Evolutionary conservation across 148 eudicot species (phyloP), one percentile per base, ranked within the genome.

Genomic region (Chenopodium berlandieri): DNA sequence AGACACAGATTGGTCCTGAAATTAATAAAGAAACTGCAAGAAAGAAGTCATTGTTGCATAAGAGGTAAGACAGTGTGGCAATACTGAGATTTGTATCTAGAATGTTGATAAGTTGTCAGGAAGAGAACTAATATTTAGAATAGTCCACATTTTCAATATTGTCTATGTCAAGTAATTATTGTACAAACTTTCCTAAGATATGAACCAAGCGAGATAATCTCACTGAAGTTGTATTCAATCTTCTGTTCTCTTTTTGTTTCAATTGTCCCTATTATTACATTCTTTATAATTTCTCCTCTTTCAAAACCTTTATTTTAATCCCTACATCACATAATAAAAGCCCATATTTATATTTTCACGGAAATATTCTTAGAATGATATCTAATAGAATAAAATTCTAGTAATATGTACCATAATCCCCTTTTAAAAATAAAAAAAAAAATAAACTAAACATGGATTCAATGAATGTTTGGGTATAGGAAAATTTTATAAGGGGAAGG

Each of bases 31-130:
- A 52, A 23, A n/a, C 32, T 31, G 48, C 23, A 31, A 10, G 68
- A 40, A 27, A 40, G 47, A 77, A 82, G 63, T 46, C 22, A 48
- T 30, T 68, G 62, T 25, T 48, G 32, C 71, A 23, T 31, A 76
- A 71, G 71, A 82, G 84, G 84, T 82, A 82, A 54, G 76, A 56
- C 19, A 54, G 47, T 22, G 40, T 37, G 44, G 74, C 37, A 48
- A 56, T 77, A 67, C 2, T 70, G 60, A 76, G 46, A 69, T 76
- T 37, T 82, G 80, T 76, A 70, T 34, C 47, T 77, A 82, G 76
- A 82, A 62, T 56, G 69, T 75, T 54, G 44, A 44, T 30, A 73
- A 7, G 40, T 54, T 70, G 19, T 79, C 37, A 1, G 46, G 62
- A 73, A 19, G 2, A 50, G 25, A 65, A 4, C 25, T 22, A 68